Base-by-base conservation (phyloP, 805 yeast species). In the Debaryomyces tyrocola region DNA sequence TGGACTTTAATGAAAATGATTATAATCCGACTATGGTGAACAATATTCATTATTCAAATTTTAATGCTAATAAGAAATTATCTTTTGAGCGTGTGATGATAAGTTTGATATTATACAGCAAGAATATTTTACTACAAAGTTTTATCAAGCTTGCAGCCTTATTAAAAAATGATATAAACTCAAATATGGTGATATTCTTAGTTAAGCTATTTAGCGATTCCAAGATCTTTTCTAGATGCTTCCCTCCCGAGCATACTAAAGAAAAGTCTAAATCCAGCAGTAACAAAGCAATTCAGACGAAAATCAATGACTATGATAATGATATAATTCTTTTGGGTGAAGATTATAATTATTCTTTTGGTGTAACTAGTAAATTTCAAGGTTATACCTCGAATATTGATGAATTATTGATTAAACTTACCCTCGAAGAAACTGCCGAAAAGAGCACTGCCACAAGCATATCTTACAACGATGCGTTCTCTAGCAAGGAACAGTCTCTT, bases 351-450 rank as follows among this genome's bases (percentile, higher is more conserved):
- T 73, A 71, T 55, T 70, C 74, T 3, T 78, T 68, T 60, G 87
- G 87, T 3, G 60, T 82, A 1, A 74, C 85, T 0, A 78, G 84
- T 54, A 79, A 79, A 50, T 66, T 74, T 20, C 50, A 56, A 5
- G 58, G 50, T 11, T 38, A 45, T 12, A 56, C 63, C 29, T 42
- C 53, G 4, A 51, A 57, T 10, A 60, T 79, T 18, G 74, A 70
- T 44, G 75, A 73, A 42, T 54, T 75, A 29, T 47, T 59, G 33
- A 58, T 66, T 27, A 66, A 67, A 48, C 54, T 55, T 49, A 48
- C 49, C 2, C 20, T 39, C 4, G 35, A 31, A 18, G 34, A 41
- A 18, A 24, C 24, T 17, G 20, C 15, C 9, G 28, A 42, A 24
- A 29, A 24, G 18, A 33, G 11, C 11, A 45, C 41, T 2, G 42